A percentile compares a stretch with the other conserved stretches of the same genome.
Evolutionary conservation across 805 yeast species (phyloP).

Genomic region (Kodamaea lidongshanica): DNA sequence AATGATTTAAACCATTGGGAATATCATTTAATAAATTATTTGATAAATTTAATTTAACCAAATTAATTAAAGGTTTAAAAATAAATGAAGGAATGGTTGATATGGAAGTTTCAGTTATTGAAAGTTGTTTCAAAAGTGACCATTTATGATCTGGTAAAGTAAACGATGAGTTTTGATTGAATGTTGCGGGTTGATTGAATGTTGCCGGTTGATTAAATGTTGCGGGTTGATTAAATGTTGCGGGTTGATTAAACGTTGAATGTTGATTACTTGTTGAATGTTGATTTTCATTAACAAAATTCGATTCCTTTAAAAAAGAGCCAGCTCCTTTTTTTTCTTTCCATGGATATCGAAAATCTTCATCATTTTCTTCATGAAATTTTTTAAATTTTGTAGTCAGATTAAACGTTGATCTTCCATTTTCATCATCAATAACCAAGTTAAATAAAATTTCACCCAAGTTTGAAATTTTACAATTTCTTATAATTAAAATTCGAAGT

Average conservation of each 20-base stretch:
- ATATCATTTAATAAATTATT: conserved; percentile 43
- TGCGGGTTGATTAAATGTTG: conserved; percentile 1
- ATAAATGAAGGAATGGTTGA: conserved; percentile 28
- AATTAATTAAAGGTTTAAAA: conserved; percentile 34
- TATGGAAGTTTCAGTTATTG: conserved; percentile 36
- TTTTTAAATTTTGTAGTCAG: conserved; percentile 13
- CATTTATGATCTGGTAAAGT: conserved; percentile 32
- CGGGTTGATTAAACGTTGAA: conserved; percentile 1
- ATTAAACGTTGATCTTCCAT: conserved; percentile 31
- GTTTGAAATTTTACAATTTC: conserved; percentile 45
- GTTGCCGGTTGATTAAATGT: not conserved
- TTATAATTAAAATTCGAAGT: conserved; percentile 48
- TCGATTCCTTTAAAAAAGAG: conserved; percentile 19
- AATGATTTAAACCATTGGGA: conserved; percentile 49
- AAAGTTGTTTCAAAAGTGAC: conserved; percentile 37
- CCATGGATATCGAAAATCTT: conserved; percentile 19
- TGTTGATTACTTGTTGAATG: not conserved
- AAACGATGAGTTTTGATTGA: too few species aligned
- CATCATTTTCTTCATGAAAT: conserved; percentile 12
- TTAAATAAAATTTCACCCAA: conserved; percentile 48
- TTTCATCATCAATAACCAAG: conserved; percentile 50
- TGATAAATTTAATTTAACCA: conserved; percentile 50
- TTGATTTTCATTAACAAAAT: not conserved
- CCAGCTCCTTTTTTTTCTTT: conserved; percentile 27
- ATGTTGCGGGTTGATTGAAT: conserved; percentile 6